Base-by-base conservation (phyloP, 139 green algal species). In the Coccomyxa sp. region DNA sequence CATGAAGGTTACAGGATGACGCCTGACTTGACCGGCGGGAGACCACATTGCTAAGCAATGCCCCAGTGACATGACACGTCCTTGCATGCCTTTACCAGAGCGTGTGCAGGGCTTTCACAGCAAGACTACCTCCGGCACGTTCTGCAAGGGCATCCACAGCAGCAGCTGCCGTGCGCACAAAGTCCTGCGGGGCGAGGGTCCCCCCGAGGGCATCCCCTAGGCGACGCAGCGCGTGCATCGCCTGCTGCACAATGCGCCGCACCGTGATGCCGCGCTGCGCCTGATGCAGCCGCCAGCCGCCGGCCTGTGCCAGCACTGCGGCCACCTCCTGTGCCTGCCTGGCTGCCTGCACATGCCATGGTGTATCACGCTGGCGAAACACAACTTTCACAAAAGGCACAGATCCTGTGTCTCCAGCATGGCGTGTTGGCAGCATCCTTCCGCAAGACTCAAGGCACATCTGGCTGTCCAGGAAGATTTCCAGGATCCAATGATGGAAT, bases 141-240 rank as follows among this genome's bases (percentile, higher is more conserved):
- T 74, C 8, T 14, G 70, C 36, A 6, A 44, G 75, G 0, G 34
- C 39, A 14, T 84, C 39, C 2, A 83, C 37, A 14, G 79, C 72
- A 9, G 39, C 37, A 0, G 38, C 64, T 34, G 77, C 74, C 14
- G 73, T 58, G 8, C 76, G 36, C 4, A 81, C 55, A 6, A 83
- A 58, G 33, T 77, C 75, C 27, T 50, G 73, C 0, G 79, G 77
- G 2, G 75, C 38, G 78, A 90, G 79, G 50, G 83, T 70, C 29
- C 54, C 76, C 7, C 81, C 64, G 36, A 88, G 71, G 55, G 82
- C 75, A 39, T 33, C 50, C 8, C 80, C 83, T 8, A 89, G 78
- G 10, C 79, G 79, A 22, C 72, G 70, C 75, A 89, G 81, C 9
- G 35, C 58, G 55, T 70, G 35, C 76, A 89, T 79, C 68, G 82